These are phyloP conservation scores for Sutorius eximius DNA, from an alignment of 1,284 basidiomycete species.

Conservation along the genomic window DNA sequence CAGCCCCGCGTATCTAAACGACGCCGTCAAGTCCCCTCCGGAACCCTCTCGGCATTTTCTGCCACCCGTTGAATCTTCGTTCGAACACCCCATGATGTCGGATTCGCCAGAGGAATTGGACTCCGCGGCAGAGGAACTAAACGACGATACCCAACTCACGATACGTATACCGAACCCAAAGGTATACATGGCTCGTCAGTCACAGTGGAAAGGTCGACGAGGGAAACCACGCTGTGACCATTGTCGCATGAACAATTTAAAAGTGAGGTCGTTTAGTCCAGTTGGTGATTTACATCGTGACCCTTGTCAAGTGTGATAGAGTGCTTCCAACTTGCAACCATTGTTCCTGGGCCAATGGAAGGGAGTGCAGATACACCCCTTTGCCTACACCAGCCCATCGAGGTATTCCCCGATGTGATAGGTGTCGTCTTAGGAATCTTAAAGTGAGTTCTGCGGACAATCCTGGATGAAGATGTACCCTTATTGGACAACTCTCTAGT, in stretches of 20 bases:
- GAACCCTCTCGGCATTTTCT: conserved; percentile 24
- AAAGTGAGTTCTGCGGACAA: conserved; percentile 47
- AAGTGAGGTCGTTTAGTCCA: conserved; percentile 43
- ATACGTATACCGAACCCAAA: conserved; percentile 63
- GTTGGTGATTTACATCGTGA: conserved; percentile 14
- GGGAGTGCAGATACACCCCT: conserved; percentile 69
- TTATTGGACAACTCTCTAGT: conserved; percentile 39
- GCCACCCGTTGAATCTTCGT: conserved; percentile 6
- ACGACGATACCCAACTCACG: conserved; percentile 60
- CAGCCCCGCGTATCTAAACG: conserved; percentile 1
- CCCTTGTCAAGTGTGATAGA: conserved; percentile 57
- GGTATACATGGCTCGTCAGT: conserved; percentile 57
- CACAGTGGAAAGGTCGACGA: conserved; percentile 68
- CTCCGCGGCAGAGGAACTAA: conserved; percentile 43
- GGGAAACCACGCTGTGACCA: conserved; percentile 72
- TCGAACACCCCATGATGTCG: conserved; percentile 30
- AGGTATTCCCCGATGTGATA: conserved; percentile 70
- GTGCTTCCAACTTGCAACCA: conserved; percentile 70
- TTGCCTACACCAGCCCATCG: conserved; percentile 71
- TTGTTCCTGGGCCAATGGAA: conserved; percentile 61
- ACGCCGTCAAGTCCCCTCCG: conserved; percentile 12
- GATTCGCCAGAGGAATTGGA: conserved; percentile 45
- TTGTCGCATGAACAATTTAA: conserved; percentile 68
- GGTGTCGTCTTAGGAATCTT: conserved; percentile 61
- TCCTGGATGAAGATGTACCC: not conserved